Evolutionary conservation across 176 grass and related monocot genomes (phyloP).

Genomic region (Cenchrus purpureus): DNA sequence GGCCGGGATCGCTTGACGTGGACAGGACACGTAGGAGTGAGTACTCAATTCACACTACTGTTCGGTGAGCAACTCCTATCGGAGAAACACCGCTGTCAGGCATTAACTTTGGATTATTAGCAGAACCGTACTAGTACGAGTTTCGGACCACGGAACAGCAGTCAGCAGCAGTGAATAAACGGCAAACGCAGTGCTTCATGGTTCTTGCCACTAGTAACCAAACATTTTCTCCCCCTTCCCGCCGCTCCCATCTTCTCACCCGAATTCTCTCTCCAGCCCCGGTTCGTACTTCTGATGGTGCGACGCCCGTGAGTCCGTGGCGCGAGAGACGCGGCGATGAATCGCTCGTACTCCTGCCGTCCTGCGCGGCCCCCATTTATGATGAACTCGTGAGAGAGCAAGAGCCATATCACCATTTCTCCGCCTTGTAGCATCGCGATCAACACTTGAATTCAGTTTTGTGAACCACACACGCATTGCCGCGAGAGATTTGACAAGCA

Average conservation of each 20-base stretch:
- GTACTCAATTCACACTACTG: not conserved
- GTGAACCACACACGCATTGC: slow-evolving; percentile 29
- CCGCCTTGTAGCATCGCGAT: not conserved
- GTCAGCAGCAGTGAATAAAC: not conserved
- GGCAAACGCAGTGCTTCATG: not conserved
- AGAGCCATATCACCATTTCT: not conserved
- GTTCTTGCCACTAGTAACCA: not conserved
- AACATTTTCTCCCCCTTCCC: too few species aligned
- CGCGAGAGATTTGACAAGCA: slow-evolving; percentile 16
- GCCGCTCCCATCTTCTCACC: too few species aligned
- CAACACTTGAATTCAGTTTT: not conserved
- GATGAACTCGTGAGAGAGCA: not conserved
- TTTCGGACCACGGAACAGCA: not conserved
- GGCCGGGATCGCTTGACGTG: not conserved
- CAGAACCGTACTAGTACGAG: too few species aligned
- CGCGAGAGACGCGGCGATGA: too few species aligned
- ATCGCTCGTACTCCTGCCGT: not conserved
- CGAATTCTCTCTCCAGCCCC: not conserved
- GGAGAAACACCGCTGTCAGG: not conserved
- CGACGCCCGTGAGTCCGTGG: not conserved
- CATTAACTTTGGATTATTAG: not conserved
- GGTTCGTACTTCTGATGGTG: not conserved
- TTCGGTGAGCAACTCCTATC: not conserved
- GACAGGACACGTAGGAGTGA: too few species aligned
- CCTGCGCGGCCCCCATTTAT: not conserved